Evolutionary conservation across 1,139 yeast genomes (phyloP).

Genomic region (Petasospora rhodanensis): DNA sequence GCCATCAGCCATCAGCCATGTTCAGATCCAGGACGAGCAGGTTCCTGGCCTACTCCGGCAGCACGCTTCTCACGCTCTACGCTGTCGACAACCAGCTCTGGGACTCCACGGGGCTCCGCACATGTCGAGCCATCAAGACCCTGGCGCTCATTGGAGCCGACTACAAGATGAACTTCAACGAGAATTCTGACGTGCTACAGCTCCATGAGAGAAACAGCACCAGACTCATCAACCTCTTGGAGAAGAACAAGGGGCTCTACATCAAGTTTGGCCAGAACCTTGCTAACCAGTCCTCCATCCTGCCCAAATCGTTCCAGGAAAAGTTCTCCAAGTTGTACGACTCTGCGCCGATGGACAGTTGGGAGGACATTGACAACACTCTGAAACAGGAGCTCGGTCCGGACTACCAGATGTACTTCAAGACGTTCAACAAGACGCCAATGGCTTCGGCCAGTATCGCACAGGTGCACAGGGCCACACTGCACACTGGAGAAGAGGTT

Average conservation of each 20-base stretch:
- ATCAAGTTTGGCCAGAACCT: slow-evolving; percentile 83
- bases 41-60: slow-evolving; percentile 4
- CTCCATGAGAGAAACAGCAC: slow-evolving; percentile 61
- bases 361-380: slow-evolving; percentile 48
- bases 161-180: slow-evolving; percentile 46
- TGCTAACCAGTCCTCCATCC: slow-evolving; percentile 72
- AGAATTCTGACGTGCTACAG: slow-evolving; percentile 40
- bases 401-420: slow-evolving; percentile 69
- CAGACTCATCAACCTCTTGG: slow-evolving; percentile 46
- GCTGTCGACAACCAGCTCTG: slow-evolving; percentile 38
- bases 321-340: slow-evolving; percentile 65
- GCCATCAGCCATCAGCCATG: no score
- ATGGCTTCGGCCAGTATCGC: slow-evolving; percentile 98
- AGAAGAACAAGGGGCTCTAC: slow-evolving; percentile 63
- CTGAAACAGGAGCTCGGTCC: slow-evolving; percentile 64
- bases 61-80: slow-evolving; percentile 3
- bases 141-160: slow-evolving; percentile 53
- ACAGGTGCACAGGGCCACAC: slow-evolving; percentile 84
- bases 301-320: slow-evolving; percentile 79
- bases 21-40: no score
- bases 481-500: slow-evolving; percentile 58
- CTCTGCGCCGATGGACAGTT: slow-evolving; percentile 63
- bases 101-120: slow-evolving; percentile 48
- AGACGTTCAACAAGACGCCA: slow-evolving; percentile 78
- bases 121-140: slow-evolving; percentile 45